A percentile compares a stretch with the other conserved stretches of the same genome.
phyloP scores from a whole-genome alignment of 2,329 filamentous ascomycete genomes.

The Penicillium capsulatum region DNA sequence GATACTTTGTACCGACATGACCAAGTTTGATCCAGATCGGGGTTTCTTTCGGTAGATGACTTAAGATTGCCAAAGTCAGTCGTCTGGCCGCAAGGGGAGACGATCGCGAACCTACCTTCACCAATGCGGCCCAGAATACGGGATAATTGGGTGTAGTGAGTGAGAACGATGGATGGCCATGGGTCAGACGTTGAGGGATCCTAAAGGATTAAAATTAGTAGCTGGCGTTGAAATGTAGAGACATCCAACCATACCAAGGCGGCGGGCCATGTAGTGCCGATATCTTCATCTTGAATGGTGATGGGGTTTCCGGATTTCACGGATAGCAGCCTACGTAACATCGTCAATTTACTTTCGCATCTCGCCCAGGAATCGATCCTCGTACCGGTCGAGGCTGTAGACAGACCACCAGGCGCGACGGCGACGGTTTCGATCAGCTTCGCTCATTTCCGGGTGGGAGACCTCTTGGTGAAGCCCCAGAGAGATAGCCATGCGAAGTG shows the following conservation, averaged over 20 bases:
- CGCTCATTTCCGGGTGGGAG: conserved; percentile 37
- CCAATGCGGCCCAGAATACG: conserved; percentile 51
- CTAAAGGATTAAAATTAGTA: conserved; percentile 7
- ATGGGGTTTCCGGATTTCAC: conserved; percentile 55
- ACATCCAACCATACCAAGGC: conserved; percentile 22
- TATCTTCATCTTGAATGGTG: conserved; percentile 54
- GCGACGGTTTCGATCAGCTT: conserved; percentile 47
- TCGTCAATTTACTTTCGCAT: too few species aligned
- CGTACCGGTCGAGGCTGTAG: conserved; percentile 51
- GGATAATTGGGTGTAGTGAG: conserved; percentile 52
- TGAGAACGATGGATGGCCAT: conserved; percentile 48
- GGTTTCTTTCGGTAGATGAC: conserved; percentile 50
- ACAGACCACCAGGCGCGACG: conserved; percentile 56
- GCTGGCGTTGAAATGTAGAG: not conserved
- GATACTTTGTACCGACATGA: conserved; percentile 51
- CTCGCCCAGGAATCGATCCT: conserved; percentile 2
- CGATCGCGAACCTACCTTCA: conserved; percentile 23
- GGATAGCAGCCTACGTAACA: conserved; percentile 48
- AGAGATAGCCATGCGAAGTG: conserved; percentile 55
- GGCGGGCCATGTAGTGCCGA: conserved; percentile 41
- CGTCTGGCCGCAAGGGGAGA: too few species aligned
- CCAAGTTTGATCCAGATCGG: conserved; percentile 47
- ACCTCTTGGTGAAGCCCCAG: conserved; percentile 55
- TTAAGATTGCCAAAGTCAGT: conserved; percentile 2
- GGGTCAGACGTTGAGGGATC: conserved; percentile 22